Evolutionary conservation across 306 rosid species (phyloP).

Genomic region (Sophora flavescens): DNA sequence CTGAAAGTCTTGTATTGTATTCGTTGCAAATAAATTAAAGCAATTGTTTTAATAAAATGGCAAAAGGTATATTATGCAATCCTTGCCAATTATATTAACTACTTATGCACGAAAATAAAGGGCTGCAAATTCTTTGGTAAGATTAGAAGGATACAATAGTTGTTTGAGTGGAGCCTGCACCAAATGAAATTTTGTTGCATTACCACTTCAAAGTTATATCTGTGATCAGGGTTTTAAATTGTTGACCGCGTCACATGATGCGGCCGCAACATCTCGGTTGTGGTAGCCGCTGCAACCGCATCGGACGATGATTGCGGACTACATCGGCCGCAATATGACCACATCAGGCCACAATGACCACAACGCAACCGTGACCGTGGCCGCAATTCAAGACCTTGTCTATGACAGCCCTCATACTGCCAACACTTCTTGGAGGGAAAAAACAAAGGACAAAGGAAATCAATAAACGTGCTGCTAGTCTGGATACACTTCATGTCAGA

Average conservation of each 20-base stretch:
- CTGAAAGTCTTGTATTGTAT: not conserved
- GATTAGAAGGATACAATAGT: not conserved
- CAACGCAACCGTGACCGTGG: too few species aligned
- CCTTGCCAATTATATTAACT: not conserved
- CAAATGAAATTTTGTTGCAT: not conserved
- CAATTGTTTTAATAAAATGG: not conserved
- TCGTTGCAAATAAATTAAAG: constrained; percentile 16
- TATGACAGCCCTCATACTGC: not conserved
- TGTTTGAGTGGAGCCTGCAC: not conserved
- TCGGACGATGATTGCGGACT: too few species aligned
- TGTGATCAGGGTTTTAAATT: not conserved
- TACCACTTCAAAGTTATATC: not conserved
- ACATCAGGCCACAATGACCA: too few species aligned
- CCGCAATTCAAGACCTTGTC: too few species aligned
- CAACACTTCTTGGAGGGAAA: not conserved
- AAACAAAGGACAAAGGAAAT: not conserved
- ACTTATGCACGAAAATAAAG: too few species aligned
- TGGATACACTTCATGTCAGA: not conserved
- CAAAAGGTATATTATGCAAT: not conserved
- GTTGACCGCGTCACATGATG: too few species aligned
- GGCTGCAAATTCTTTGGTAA: not conserved
- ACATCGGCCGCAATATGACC: too few species aligned
- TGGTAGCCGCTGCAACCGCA: too few species aligned
- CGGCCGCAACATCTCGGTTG: too few species aligned
- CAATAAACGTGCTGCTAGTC: not conserved